phyloP scores from a whole-genome alignment of 331 rosid genomes.

The Malus hybrid region DNA sequence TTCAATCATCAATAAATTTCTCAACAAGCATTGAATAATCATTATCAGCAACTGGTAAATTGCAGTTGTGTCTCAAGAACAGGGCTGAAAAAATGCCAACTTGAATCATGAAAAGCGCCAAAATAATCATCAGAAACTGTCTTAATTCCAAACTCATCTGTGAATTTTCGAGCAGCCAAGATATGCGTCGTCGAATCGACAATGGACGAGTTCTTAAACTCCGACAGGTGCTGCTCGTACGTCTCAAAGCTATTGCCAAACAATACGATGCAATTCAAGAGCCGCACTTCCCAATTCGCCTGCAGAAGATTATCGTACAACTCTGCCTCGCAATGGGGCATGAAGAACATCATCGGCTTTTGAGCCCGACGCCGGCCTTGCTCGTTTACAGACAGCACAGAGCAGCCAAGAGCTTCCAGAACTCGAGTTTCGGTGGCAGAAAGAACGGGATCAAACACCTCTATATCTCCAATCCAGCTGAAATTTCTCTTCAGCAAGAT shows the following conservation, averaged over 20 bases:
- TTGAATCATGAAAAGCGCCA: conserved; percentile 77
- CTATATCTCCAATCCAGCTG: conserved; percentile 60
- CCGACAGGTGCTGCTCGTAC: conserved; percentile 44
- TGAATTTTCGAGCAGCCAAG: conserved; percentile 36
- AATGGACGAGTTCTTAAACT: conserved; percentile 40
- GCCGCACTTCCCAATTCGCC: conserved; percentile 58
- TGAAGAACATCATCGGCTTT: conserved; percentile 68
- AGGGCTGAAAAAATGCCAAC: conserved; percentile 86
- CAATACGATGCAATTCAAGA: conserved; percentile 44
- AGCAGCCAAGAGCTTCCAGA: conserved; percentile 55
- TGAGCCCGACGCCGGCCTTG: conserved; percentile 55
- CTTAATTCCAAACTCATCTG: conserved; percentile 43
- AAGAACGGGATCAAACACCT: conserved; percentile 85
- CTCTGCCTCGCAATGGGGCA: conserved; percentile 91
- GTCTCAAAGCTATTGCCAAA: conserved; percentile 81
- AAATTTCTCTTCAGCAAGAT: conserved; percentile 46
- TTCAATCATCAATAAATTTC: background rate
- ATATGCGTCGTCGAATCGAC: conserved; percentile 33
- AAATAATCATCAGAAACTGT: conserved; percentile 60
- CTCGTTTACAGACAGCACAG: conserved; percentile 58
- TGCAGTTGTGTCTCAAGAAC: conserved; percentile 34
- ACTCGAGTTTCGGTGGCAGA: conserved; percentile 50
- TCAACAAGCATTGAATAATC: background rate
- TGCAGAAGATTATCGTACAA: conserved; percentile 70
- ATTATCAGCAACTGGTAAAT: conserved; percentile 21